Base-by-base conservation (phyloP, 2,329 filamentous ascomycete species). In the Aureobasidium sp. region DNA sequence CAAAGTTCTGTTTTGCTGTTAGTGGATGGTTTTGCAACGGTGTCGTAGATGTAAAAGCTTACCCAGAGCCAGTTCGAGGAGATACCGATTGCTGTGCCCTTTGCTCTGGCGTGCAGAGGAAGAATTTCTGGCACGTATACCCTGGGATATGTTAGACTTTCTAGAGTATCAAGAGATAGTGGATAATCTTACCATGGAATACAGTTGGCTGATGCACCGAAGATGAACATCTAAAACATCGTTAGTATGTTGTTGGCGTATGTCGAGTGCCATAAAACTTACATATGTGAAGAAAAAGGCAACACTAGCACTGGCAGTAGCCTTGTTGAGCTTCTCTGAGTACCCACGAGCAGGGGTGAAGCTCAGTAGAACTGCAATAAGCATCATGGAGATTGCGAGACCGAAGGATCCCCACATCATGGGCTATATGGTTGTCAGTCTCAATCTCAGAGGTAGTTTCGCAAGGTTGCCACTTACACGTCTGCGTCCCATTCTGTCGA, bases 81-180 rank as follows among this genome's bases (percentile, higher is more conserved):
- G 34, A 79, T 78, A 1, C 78, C 78, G 37, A 81, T 75, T 5
- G 79, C 78, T 11, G 75, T 79, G 16, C 79, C 79, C 67, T 81
- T 80, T 2, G 78, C 75, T 36, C 79, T 72, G 4, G 77, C 78
- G 62, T 79, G 77, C 4, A 81, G 72, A 0, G 80, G 79, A 1
- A 81, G 68, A 45, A 82, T 79, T 64, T 82, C 78, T 0, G 78
- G 77, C 3, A 78, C 76, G 63, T 78, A 79, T 0, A 80, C 77
- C 55, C 53, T 57, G 34, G 11, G 10, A 39, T 3, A 29, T 21
- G 27, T 53, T 14, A 53, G 13, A 7, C 3, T 1, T 9, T 8
- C n/a, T n/a, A n/a, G n/a, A n/a, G n/a, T n/a, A n/a, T 39, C 25
- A 13, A 36, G 11, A 34, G 0, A 2, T 3, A 7, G 6, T 9